Base-by-base conservation (phyloP, 148 eudicot species). In the Hydrangea macrophylla region DNA sequence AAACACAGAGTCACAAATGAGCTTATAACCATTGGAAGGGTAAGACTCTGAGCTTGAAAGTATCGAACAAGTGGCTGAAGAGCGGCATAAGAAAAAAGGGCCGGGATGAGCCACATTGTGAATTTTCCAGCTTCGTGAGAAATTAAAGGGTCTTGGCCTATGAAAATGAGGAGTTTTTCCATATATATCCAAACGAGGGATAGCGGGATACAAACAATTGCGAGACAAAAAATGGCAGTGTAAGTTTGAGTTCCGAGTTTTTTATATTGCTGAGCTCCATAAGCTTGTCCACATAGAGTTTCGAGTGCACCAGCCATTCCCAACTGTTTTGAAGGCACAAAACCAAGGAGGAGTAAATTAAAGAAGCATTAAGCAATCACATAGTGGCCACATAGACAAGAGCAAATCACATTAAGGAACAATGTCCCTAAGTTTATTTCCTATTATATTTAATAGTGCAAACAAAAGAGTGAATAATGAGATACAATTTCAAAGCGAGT, bases 281-380 rank as follows among this genome's bases (percentile, higher is more conserved):
- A 90, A 23, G 98, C 86, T 72, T 92, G 96, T 23, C 98, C 98
- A 22, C 96, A 82, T 37, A 90, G 69, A 31, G 98, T 92, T 75
- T 92, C 96, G 60, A 92, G 70, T 45, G 85, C 96, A 75, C 84
- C 76, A 32, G 87, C 85, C 94, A 92, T 81, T 9, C 98, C 96
- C 22, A 81, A 42, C 94, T 91, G 87, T 78, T 66, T 50, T 11
- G n/a, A 58, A n/a, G 30, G 25, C 44, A 37, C n/a, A 67, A 35
- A 67, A 30, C 31, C 18, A n/a, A n/a, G n/a, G n/a, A n/a, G n/a
- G 8, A 44, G 17, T 50, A 13, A 58, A 23, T 8, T 13, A 24
- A 1, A 6, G 8, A 8, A 26, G n/a, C n/a, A n/a, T n/a, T n/a
- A n/a, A n/a, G n/a, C n/a, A n/a, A n/a, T 35, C 39, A 3, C 4